phyloP scores from a whole-genome alignment of 148 eudicot genomes.

The Rhododendron simsii region DNA sequence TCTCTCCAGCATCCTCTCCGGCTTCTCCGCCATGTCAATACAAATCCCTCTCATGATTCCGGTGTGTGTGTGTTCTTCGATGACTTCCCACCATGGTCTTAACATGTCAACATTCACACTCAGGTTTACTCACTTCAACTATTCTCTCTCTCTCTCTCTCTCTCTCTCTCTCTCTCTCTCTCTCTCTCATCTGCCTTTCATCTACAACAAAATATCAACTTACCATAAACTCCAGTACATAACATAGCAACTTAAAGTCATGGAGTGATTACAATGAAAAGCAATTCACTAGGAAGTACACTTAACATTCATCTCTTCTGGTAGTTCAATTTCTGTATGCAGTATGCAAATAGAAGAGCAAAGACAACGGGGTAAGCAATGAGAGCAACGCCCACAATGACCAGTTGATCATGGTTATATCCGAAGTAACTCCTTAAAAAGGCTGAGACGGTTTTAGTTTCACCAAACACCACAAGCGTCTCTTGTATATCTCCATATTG shows the following conservation, averaged over 20 bases:
- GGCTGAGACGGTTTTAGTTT: conserved; percentile 31
- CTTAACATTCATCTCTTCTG: conserved; percentile 52
- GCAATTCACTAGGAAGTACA: not conserved
- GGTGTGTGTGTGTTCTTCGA: not conserved
- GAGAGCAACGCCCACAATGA: conserved; percentile 44
- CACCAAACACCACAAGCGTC: conserved; percentile 39
- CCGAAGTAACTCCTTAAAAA: conserved; percentile 66
- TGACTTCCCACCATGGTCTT: not conserved
- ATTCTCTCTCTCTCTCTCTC: no score
- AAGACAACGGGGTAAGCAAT: conserved; percentile 48
- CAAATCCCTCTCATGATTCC: not conserved
- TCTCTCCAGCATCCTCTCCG: not conserved
- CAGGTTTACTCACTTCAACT: not conserved
- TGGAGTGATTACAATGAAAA: not conserved
- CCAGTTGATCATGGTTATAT: conserved; percentile 41
- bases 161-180: not conserved
- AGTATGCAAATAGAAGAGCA: conserved; percentile 54
- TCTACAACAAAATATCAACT: not conserved
- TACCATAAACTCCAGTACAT: not conserved
- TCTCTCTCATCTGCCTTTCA: not conserved
- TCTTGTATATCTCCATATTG: conserved; percentile 64
- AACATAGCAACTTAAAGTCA: not conserved
- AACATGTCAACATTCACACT: not conserved
- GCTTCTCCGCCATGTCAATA: not conserved
- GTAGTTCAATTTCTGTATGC: conserved; percentile 62